These are phyloP conservation scores for Coniochaeta sp. DNA, from an alignment of 2,329 filamentous ascomycete species.

Conservation along the genomic window DNA sequence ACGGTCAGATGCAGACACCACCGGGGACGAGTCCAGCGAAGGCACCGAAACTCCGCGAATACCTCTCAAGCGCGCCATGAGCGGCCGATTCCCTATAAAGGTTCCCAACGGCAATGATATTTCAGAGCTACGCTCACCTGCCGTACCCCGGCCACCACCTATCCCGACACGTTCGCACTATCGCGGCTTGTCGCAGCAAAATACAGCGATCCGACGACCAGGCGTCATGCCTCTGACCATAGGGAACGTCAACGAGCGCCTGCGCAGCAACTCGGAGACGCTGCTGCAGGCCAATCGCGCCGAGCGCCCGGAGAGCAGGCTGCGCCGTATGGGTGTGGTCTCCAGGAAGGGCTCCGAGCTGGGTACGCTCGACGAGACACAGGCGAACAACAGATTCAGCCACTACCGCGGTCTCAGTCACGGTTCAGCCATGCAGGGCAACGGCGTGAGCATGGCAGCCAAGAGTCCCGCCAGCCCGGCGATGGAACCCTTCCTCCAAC, in stretches of 20 bases:
- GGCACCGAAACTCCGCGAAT: slow-evolving; percentile 71
- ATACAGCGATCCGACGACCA: slow-evolving; percentile 56
- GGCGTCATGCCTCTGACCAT: slow-evolving; percentile 65
- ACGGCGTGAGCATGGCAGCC: slow-evolving; percentile 25
- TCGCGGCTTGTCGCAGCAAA: slow-evolving; percentile 65
- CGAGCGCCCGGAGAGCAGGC: slow-evolving; percentile 46
- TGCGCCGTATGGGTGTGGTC: slow-evolving; percentile 57
- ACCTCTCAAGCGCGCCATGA: slow-evolving; percentile 50
- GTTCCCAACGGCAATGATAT: slow-evolving; percentile 64
- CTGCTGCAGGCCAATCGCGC: slow-evolving; percentile 38
- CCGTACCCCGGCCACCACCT: slow-evolving; percentile 59
- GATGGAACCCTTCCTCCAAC: slow-evolving; percentile 43
- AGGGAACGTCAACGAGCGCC: slow-evolving; percentile 60
- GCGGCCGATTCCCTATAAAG: slow-evolving; percentile 60
- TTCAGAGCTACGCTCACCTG: slow-evolving; percentile 60
- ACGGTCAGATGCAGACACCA: slow-evolving; percentile 46
- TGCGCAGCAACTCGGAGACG: slow-evolving; percentile 59
- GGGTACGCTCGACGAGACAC: slow-evolving; percentile 54
- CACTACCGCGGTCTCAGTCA: slow-evolving; percentile 61
- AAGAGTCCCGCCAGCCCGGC: slow-evolving; percentile 54
- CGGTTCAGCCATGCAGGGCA: slow-evolving; percentile 59
- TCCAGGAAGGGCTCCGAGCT: slow-evolving; percentile 53
- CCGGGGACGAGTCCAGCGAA: slow-evolving; percentile 60
- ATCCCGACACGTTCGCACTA: slow-evolving; percentile 78
- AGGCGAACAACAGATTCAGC: slow-evolving; percentile 57